Conservation (phyloP, 257 asterid species). For the Galeopsis tetrahit region DNA sequence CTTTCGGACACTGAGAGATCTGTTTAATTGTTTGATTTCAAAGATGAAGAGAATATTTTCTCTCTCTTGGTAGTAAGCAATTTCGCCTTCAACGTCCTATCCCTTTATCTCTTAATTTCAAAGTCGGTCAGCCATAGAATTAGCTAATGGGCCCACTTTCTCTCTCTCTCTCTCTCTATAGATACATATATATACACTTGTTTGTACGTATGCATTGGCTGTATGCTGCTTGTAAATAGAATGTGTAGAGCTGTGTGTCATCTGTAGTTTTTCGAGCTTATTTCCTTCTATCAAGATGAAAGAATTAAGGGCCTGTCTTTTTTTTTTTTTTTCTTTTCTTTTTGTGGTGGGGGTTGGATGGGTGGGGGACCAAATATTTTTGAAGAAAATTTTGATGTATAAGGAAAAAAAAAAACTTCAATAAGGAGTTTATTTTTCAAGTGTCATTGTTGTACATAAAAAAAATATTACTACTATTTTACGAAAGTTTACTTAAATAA, state of each 20-base stretch:
- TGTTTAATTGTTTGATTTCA: slow-evolving; percentile 58
- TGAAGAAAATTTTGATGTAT: too few species aligned
- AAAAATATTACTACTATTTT: too few species aligned
- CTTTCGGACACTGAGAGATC: slow-evolving; percentile 42
- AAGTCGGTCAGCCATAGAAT: slow-evolving; percentile 82
- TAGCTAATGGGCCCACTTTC: slow-evolving; percentile 50
- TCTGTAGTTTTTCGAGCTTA: slow-evolving; percentile 67
- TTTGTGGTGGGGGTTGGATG: too few species aligned
- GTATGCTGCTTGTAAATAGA: slow-evolving; percentile 85
- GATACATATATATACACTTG: slow-evolving; percentile 11
- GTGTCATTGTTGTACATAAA: too few species aligned
- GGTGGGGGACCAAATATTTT: too few species aligned
- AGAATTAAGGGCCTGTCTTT: slow-evolving; percentile 1
- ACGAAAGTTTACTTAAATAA: too few species aligned
- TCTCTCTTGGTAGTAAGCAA: slow-evolving; percentile 32
- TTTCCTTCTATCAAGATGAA: slow-evolving; percentile 52
- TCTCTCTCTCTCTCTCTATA: slow-evolving; percentile 32
- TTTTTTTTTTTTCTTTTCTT: too few species aligned
- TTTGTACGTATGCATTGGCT: slow-evolving; percentile 64
- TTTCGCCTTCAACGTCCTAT: slow-evolving; percentile 44
- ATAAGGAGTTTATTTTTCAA: too few species aligned
- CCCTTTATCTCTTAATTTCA: slow-evolving; percentile 63
- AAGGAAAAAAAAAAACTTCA: too few species aligned
- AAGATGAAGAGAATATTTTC: slow-evolving; percentile 60
- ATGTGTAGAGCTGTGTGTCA: slow-evolving; percentile 80